A percentile compares a stretch with the other conserved stretches of the same genome.
phyloP scores from a whole-genome alignment of 495 filamentous ascomycete genomes.

The Xylaria longipes region DNA sequence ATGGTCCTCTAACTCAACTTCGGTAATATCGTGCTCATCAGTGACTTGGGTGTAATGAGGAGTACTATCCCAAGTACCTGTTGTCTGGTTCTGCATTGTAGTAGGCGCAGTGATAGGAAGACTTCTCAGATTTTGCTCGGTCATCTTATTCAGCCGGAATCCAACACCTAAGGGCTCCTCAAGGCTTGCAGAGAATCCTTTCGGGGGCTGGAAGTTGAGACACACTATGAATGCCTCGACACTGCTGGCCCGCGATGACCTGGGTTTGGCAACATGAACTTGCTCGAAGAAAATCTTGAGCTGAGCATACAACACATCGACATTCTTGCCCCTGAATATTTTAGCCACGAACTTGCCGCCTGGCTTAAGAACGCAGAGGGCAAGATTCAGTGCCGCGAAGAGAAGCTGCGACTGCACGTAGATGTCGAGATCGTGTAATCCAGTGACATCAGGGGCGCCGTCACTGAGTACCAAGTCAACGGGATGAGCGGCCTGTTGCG shows the following conservation, averaged over 20 bases:
- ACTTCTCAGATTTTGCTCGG: conserved; percentile 42
- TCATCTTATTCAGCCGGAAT: conserved; percentile 55
- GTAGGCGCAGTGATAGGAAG: conserved; percentile 46
- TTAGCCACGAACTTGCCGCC: conserved; percentile 98
- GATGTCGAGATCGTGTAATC: conserved; percentile 95
- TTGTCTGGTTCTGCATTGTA: conserved; percentile 47
- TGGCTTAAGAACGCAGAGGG: conserved; percentile 86
- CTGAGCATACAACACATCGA: conserved; percentile 90
- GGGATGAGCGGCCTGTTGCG: conserved; percentile 63
- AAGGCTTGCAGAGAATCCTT: conserved; percentile 68
- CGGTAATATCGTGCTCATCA: conserved; percentile 64
- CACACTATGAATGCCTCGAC: conserved; percentile 97
- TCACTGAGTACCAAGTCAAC: conserved; percentile 94
- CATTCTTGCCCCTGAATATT: conserved; percentile 93
- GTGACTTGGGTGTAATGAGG: conserved; percentile 28
- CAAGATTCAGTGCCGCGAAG: conserved; percentile 90
- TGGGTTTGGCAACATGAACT: conserved; percentile 90
- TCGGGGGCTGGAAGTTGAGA: conserved; percentile 75
- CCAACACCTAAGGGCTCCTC: conserved; percentile 69
- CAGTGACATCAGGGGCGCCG: conserved; percentile 95
- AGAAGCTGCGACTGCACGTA: conserved; percentile 96
- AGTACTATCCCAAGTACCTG: conserved; percentile 48
- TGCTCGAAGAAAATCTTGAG: conserved; percentile 86
- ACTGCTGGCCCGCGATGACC: conserved; percentile 90
- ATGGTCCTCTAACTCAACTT: conserved; percentile 61